Percentiles rank a stretch among this genome's conserved stretches.
Conservation (phyloP, 176 grass and related monocot genomes). For the Rhipidocladum racemiflorum region DNA sequence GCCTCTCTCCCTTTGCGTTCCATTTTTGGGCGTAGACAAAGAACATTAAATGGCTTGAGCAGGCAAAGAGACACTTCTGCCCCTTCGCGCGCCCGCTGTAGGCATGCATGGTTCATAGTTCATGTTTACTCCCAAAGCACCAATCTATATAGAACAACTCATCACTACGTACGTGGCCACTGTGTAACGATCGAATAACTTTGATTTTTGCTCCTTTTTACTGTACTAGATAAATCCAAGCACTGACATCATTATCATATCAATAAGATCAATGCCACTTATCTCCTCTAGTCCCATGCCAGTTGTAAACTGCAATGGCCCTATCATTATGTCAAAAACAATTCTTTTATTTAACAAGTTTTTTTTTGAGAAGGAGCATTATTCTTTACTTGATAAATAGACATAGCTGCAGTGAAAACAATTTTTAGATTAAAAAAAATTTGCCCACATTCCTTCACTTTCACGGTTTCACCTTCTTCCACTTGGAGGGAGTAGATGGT, state of each 20-base stretch:
- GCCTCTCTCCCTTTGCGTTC: slow-evolving; percentile 8
- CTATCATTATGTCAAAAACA: neutral
- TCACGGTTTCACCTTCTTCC: neutral
- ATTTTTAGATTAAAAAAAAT: neutral
- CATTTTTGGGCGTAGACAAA: slow-evolving; percentile 40
- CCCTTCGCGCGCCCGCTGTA: slow-evolving; percentile 18
- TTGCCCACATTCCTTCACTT: neutral
- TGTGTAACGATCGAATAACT: neutral
- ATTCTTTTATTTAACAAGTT: neutral
- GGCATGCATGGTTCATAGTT: neutral
- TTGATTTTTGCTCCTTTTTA: neutral
- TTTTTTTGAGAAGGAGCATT: neutral
- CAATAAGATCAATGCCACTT: neutral
- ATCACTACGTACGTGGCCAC: neutral
- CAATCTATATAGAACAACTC: neutral
- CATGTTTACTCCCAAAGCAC: neutral
- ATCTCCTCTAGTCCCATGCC: neutral
- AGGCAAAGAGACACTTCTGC: slow-evolving; percentile 37
- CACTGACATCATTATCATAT: neutral
- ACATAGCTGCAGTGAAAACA: neutral
- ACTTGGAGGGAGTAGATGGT: neutral
- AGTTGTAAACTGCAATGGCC: neutral
- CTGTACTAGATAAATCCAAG: neutral
- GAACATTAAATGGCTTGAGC: slow-evolving; percentile 41
- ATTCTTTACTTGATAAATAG: neutral